Percentiles rank a stretch among this genome's conserved stretches.
These are phyloP conservation scores for Linnemannia exigua DNA, from an alignment of 192 early-diverging fungal genomes.

Conservation along the genomic window DNA sequence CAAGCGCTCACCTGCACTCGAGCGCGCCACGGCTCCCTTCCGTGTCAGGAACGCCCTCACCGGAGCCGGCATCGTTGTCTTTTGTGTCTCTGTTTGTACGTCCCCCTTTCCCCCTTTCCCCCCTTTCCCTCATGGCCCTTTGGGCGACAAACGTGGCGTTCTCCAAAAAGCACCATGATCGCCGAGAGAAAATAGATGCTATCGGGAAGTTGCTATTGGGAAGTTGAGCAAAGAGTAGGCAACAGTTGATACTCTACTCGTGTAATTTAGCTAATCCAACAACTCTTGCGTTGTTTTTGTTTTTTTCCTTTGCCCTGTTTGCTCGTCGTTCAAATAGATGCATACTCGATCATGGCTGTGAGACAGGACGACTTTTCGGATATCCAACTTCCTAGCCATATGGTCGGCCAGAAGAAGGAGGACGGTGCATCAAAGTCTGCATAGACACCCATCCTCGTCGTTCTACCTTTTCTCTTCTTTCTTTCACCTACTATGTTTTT, in stretches of 20 bases:
- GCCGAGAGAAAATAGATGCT: neutral
- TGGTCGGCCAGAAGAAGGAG: slow-evolving; percentile 37
- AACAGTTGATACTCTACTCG: no score
- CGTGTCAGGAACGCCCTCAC: slow-evolving; percentile 64
- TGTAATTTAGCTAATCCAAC: no score
- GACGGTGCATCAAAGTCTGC: neutral
- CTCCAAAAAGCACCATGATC: neutral
- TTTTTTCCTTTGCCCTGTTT: neutral
- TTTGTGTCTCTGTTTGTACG: slow-evolving; percentile 69
- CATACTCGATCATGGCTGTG: slow-evolving; percentile 81
- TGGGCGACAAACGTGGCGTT: no score
- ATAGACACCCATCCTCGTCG: neutral
- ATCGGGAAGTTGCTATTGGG: no score
- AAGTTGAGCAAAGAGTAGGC: no score
- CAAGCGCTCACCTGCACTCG: slow-evolving; percentile 67
- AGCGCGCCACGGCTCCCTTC: slow-evolving; percentile 69
- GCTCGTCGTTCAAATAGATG: slow-evolving; percentile 60
- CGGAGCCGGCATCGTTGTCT: slow-evolving; percentile 62
- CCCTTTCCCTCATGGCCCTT: neutral
- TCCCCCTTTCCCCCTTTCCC: slow-evolving; percentile 13
- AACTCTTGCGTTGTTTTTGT: no score
- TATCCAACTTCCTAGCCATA: slow-evolving; percentile 71
- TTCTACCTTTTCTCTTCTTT: neutral
- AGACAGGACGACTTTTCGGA: slow-evolving; percentile 86
- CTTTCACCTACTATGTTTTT: neutral